phyloP scores from a whole-genome alignment of 257 asterid genomes.

The Gardenia jasminoides region DNA sequence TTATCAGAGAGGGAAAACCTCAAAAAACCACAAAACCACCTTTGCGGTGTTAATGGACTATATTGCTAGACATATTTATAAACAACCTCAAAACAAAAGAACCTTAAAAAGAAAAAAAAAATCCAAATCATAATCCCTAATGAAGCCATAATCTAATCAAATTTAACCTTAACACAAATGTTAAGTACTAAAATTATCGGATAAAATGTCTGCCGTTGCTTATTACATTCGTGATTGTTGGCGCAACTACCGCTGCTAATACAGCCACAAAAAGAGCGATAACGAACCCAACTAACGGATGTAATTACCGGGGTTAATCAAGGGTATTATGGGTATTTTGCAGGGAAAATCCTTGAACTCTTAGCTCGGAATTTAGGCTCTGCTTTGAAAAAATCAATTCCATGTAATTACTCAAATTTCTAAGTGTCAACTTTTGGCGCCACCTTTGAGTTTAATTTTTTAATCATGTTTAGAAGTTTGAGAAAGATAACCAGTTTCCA shows the following conservation, averaged over 20 bases:
- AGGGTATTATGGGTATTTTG: conserved; percentile 6
- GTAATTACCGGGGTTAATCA: background rate
- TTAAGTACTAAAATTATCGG: background rate
- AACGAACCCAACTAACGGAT: conserved; percentile 32
- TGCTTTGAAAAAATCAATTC: conserved; percentile 1
- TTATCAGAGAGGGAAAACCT: conserved; percentile 21
- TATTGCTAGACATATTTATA: conserved; percentile 21
- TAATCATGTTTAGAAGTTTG: background rate
- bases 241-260: conserved; percentile 33
- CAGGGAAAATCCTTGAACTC: background rate
- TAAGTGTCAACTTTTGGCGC: background rate
- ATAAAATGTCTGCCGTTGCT: conserved; percentile 28
- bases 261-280: conserved; percentile 6
- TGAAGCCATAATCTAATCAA: no score
- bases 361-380: background rate
- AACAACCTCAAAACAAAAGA: background rate
- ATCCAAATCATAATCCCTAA: background rate
- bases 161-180: background rate
- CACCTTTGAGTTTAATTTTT: background rate
- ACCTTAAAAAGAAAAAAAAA: background rate
- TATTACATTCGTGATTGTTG: conserved; percentile 27
- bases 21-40: conserved; percentile 3
- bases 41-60: conserved; percentile 28
- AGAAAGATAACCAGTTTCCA: background rate
- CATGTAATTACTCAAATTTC: background rate